Evolutionary conservation across 495 filamentous ascomycete genomes (phyloP).

Genomic region (Pyronema domesticum): DNA sequence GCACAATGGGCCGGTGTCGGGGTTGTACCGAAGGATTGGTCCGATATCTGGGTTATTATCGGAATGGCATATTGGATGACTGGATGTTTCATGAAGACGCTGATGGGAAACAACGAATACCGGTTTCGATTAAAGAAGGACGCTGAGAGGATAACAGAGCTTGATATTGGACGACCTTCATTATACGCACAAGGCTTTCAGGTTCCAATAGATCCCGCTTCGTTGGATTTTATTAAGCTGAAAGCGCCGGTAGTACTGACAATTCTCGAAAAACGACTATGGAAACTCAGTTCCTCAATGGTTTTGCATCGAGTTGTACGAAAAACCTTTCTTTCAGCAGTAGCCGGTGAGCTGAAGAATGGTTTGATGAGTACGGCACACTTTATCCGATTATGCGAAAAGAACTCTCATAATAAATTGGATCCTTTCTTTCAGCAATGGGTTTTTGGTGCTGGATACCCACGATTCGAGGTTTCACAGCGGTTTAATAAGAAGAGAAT

Average conservation of each 20-base stretch:
- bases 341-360: constrained; percentile 55
- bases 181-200: constrained; percentile 61
- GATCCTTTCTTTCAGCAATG: constrained; percentile 87
- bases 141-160: constrained; percentile 60
- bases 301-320: constrained; percentile 73
- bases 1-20: constrained; percentile 86
- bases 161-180: constrained; percentile 68
- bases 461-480: constrained; percentile 64
- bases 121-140: constrained; percentile 75
- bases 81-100: constrained; percentile 67
- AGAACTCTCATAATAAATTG: constrained; percentile 63
- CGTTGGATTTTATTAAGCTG: constrained; percentile 73
- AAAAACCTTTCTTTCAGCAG: constrained; percentile 60
- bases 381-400: constrained; percentile 71
- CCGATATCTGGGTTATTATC: constrained; percentile 81
- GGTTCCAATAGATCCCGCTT: constrained; percentile 60
- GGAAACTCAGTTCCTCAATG: constrained; percentile 66
- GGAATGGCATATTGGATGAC: constrained; percentile 88
- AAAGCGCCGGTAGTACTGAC: constrained; percentile 86
- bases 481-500: constrained; percentile 96
- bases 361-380: constrained; percentile 51
- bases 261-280: constrained; percentile 75
- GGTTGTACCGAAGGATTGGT: constrained; percentile 58
- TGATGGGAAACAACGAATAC: constrained; percentile 90
- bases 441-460: constrained; percentile 75